Percentiles rank a stretch among this genome's conserved stretches.
These are phyloP conservation scores for Nannochloris sp. DNA, from an alignment of 139 green algal species.

Conservation along the genomic window DNA sequence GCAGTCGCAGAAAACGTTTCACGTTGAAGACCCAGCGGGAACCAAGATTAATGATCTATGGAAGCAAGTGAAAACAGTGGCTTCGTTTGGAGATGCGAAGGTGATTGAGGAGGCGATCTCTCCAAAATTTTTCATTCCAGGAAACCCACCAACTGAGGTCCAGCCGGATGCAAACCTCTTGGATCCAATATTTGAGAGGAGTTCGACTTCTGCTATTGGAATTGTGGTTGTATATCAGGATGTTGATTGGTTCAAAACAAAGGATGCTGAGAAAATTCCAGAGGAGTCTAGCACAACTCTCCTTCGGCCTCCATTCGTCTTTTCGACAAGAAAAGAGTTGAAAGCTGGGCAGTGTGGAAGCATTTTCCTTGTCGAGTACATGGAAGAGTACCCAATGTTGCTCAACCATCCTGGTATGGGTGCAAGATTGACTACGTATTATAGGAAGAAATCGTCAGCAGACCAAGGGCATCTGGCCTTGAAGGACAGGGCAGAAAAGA, in stretches of 20 bases:
- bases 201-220: constrained; percentile 4
- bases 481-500: constrained; percentile 1
- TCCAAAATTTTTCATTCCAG: not conserved
- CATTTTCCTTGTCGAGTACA: constrained; percentile 68
- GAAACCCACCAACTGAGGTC: not conserved
- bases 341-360: constrained; percentile 40
- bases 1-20: not conserved
- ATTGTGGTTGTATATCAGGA: constrained; percentile 6
- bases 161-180: not conserved
- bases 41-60: not conserved
- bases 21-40: not conserved
- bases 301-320: constrained; percentile 28
- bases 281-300: constrained; percentile 7
- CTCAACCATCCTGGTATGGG: constrained; percentile 72
- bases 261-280: not conserved
- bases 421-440: constrained; percentile 59
- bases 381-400: constrained; percentile 65
- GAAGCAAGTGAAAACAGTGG: not conserved
- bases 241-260: constrained; percentile 12
- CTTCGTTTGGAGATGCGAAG: not conserved
- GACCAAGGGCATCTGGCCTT: constrained; percentile 34
- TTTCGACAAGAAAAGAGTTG: constrained; percentile 39
- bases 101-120: not conserved
- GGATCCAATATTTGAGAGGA: not conserved
- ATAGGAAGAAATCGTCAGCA: constrained; percentile 38